Evolutionary conservation across 2,329 filamentous ascomycete genomes (phyloP), one percentile per base, ranked within the genome.

Genomic region (Colletotrichum navitas): DNA sequence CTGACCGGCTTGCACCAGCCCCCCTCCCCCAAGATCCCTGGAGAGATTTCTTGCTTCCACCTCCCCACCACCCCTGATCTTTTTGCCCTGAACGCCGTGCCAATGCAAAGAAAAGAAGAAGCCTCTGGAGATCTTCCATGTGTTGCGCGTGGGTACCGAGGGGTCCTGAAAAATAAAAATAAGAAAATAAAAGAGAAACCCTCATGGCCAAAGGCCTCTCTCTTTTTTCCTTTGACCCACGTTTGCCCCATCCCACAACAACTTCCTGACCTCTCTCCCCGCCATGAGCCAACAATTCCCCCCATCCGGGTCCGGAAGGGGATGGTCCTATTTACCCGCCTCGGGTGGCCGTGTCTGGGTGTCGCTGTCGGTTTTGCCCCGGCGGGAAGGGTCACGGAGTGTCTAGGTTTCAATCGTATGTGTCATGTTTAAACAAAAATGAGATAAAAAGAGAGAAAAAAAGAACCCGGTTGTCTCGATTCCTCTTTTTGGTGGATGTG

Each of bases 41-140:
- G 58, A 45, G 58, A 45, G 41, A 24, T 45, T 16, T 2, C 24
- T 12, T 14, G 2, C 49, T 21, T 51, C 11, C 26, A 11, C n/a
- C 52, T 2, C 12, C 43, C 32, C 14, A 32, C 63, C 55, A 8
- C 21, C 58, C 49, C 62, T 64, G 63, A 43, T 41, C 60, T 34
- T 72, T 62, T 70, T 68, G 69, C 65, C 72, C 72, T 68, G 65
- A 74, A 74, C 72, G 72, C 72, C 72, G 66, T 74, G 70, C 70
- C 72, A 73, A 73, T 73, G 72, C 68, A 64, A 72, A 71, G 64
- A 73, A 62, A 69, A 60, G 45, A 68, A 73, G 67, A 69, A 60
- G 45, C 63, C 63, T 66, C 32, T 56, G 49, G 49, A 29, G 26
- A 52, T 32, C 26, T 29, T 29, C 49, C 26, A 8, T 29, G 24